Percentiles rank a stretch among this genome's conserved stretches.
Conservation (phyloP, 306 rosid genomes). For the Medicago arabica region DNA sequence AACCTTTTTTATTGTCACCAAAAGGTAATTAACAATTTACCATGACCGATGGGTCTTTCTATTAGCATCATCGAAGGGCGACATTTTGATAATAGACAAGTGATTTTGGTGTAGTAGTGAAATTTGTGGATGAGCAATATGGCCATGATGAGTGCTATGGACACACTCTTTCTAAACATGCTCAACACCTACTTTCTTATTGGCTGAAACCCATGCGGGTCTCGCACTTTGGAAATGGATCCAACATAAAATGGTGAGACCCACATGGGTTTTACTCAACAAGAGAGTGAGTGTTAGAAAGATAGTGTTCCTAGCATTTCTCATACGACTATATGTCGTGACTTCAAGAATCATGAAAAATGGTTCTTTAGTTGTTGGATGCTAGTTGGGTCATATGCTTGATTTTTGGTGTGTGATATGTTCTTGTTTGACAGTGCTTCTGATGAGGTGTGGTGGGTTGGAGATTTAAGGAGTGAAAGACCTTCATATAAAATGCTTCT, state of each 20-base stretch:
- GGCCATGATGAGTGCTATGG: too few relatives aligned
- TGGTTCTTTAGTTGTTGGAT: neutral
- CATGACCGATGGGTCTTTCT: neutral
- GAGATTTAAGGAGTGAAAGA: constrained; percentile 10
- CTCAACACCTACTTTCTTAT: too few relatives aligned
- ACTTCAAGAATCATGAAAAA: neutral
- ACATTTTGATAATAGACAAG: constrained; percentile 1
- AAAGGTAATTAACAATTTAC: neutral
- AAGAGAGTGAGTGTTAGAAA: too few relatives aligned
- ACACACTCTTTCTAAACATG: too few relatives aligned
- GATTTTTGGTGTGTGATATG: constrained; percentile 5
- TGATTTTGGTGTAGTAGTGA: constrained; percentile 1
- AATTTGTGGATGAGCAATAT: neutral
- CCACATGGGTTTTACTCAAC: too few relatives aligned
- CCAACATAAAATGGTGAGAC: too few relatives aligned
- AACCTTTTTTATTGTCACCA: neutral
- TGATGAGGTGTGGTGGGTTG: neutral
- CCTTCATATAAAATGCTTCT: constrained; percentile 1
- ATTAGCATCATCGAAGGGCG: constrained; percentile 1
- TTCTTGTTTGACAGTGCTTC: constrained; percentile 13
- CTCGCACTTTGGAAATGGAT: too few relatives aligned
- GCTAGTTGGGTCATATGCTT: constrained; percentile 25
- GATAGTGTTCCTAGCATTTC: too few relatives aligned
- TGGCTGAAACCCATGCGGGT: too few relatives aligned
- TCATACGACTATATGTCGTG: too few relatives aligned